A percentile compares a stretch with the other conserved stretches of the same genome.
phyloP scores from a whole-genome alignment of 169 alveolate genomes.

The Eimeria nieschulzi region DNA sequence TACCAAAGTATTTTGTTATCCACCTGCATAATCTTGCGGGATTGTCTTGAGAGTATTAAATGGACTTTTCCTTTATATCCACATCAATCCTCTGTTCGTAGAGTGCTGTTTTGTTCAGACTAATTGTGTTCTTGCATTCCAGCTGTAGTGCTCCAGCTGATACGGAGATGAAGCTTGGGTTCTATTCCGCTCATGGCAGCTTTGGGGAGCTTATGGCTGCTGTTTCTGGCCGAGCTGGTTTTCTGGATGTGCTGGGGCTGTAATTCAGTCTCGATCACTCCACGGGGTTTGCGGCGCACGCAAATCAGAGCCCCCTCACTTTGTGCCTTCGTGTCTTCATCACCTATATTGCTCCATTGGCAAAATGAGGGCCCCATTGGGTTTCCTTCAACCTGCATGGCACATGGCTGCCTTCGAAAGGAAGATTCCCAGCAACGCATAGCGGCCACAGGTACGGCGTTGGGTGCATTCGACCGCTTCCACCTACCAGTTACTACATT shows the following conservation, averaged over 20 bases:
- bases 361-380: not conserved
- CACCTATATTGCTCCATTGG: not conserved
- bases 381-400: not conserved
- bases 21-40: too few species aligned
- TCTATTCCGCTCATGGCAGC: constrained; percentile 26
- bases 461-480: not conserved
- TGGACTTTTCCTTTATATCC: too few species aligned
- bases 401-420: not conserved
- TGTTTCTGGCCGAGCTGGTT: not conserved
- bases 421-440: not conserved
- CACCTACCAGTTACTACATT: not conserved
- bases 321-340: not conserved
- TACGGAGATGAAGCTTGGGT: constrained; percentile 2
- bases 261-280: constrained; percentile 23
- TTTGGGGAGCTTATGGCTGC: constrained; percentile 17
- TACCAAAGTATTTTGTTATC: too few species aligned
- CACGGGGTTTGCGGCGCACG: not conserved
- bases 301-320: not conserved
- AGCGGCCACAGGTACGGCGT: not conserved
- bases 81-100: too few species aligned
- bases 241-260: not conserved
- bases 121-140: too few species aligned
- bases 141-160: too few species aligned
- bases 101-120: too few species aligned
- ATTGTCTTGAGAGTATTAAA: too few species aligned